Evolutionary conservation across 495 filamentous ascomycete species (phyloP).

Genomic region (Lepraria neglecta): DNA sequence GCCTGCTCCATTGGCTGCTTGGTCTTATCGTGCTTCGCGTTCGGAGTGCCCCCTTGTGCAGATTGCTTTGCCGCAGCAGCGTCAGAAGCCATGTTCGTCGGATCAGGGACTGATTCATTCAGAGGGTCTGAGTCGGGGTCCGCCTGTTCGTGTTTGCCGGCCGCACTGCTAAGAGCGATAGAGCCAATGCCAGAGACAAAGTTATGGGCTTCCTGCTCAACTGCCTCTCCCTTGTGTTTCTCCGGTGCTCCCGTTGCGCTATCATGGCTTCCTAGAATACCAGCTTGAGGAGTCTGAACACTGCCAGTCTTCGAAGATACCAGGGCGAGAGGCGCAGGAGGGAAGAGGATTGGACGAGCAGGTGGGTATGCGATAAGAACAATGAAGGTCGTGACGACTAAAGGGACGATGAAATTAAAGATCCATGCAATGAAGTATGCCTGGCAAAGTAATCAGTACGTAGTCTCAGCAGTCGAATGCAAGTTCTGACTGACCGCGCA

Average conservation of each 20-base stretch:
- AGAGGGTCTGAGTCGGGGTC: conserved; percentile 38
- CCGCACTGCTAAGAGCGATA: conserved; percentile 67
- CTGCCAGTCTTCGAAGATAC: conserved; percentile 57
- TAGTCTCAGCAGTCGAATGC: not conserved
- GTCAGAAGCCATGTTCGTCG: conserved; percentile 47
- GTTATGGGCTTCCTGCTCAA: conserved; percentile 78
- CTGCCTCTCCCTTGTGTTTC: conserved; percentile 78
- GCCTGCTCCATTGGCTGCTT: conserved; percentile 75
- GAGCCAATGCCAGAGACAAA: conserved; percentile 70
- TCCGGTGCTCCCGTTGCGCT: conserved; percentile 77
- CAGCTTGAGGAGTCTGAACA: conserved; percentile 61
- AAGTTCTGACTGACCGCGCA: conserved; percentile 42
- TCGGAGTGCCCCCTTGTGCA: conserved; percentile 41
- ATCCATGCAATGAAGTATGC: conserved; percentile 71
- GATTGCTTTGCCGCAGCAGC: conserved; percentile 55
- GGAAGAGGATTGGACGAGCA: conserved; percentile 61
- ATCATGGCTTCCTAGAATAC: conserved; percentile 67
- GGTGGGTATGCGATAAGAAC: conserved; percentile 61
- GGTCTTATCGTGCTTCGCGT: conserved; percentile 64
- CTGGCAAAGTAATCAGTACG: conserved; percentile 32
- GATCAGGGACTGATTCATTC: conserved; percentile 51
- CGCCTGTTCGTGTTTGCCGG: conserved; percentile 61
- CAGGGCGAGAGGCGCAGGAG: conserved; percentile 61
- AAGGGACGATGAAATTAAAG: conserved; percentile 65
- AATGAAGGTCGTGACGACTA: conserved; percentile 51